Base-by-base conservation (phyloP, 805 yeast genomes). In the Kodamaea fukazawae region DNA sequence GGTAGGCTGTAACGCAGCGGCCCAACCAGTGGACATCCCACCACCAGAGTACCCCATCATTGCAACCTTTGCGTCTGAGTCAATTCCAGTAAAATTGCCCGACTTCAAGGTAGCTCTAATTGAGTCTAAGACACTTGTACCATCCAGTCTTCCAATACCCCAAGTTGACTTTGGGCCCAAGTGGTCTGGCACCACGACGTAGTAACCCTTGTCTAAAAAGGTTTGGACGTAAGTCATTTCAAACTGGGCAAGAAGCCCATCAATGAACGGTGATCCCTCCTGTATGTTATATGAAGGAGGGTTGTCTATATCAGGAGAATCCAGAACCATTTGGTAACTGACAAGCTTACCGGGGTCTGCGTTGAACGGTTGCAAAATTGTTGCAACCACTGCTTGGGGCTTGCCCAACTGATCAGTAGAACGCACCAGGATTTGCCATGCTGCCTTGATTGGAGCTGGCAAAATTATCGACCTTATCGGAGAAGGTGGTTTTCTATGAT, bases 121-220 rank as follows among this genome's bases (percentile, higher is more conserved):
- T 2, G 63, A 48, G 38, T 66, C 62, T 36, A 66, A 55, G 0
- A 50, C 44, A 8, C 58, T 58, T 6, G 56, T 50, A 0, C 63
- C 70, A 2, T 64, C 54, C 32, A 51, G 57, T 17, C 51, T 40
- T 1, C 65, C 67, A 10, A 55, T 67, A 2, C 61, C 49, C 38
- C 57, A 66, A 1, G 61, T 55, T 1, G 58, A 49, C 7, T 51
- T 49, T 4, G 55, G 54, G 2, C 71, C 70, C 39, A 63, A 63
- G 36, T 63, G 58, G 44, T 64, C 70, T 0, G 69, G 59, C 4
- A 52, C 47, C 1, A 62, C 57, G 4, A 65, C 63, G 41, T 49
- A 58, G 50, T 60, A 65, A 6, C 71, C 72, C 16, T 53, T 37
- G 12, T 45, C 31, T 23, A 55, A 43, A 3, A 44, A 48, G 1